phyloP scores from a whole-genome alignment of 2,329 filamentous ascomycete species.

The Westerdykella ornata region DNA sequence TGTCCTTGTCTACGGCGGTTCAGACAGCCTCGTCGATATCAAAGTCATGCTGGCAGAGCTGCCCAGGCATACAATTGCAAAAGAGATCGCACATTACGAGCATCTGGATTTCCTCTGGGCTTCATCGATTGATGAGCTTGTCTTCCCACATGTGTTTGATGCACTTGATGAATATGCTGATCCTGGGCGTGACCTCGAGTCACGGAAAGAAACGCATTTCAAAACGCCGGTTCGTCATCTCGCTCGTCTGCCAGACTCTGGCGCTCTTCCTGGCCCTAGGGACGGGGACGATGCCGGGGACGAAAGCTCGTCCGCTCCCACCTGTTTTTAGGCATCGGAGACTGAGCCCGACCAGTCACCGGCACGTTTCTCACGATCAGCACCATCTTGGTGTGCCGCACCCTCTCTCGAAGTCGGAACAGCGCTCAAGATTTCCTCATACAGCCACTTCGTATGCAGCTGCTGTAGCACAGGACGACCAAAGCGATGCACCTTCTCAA shows the following conservation, averaged over 20 bases:
- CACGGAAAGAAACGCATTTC: constrained; percentile 18
- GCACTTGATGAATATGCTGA: constrained; percentile 63
- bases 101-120: constrained; percentile 97
- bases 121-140: constrained; percentile 70
- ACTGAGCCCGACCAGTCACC: not conserved
- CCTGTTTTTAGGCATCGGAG: constrained; percentile 9
- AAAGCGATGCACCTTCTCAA: constrained; percentile 10
- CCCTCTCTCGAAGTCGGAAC: constrained; percentile 12
- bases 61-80: constrained; percentile 75
- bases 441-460: constrained; percentile 11
- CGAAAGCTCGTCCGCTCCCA: constrained; percentile 22
- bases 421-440: constrained; percentile 16
- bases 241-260: constrained; percentile 21
- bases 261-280: constrained; percentile 10
- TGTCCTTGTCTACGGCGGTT: constrained; percentile 87
- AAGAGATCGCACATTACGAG: constrained; percentile 85
- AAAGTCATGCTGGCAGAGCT: constrained; percentile 85
- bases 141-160: constrained; percentile 88
- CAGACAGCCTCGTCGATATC: constrained; percentile 90
- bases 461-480: constrained; percentile 11
- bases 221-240: constrained; percentile 26
- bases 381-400: constrained; percentile 4
- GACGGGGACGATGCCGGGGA: constrained; percentile 24
- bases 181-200: constrained; percentile 3
- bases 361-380: constrained; percentile 2